Percentiles rank a stretch among this genome's conserved stretches.
phyloP scores from a whole-genome alignment of 2,329 filamentous ascomycete genomes.

The Penicillium psychrosexuale region DNA sequence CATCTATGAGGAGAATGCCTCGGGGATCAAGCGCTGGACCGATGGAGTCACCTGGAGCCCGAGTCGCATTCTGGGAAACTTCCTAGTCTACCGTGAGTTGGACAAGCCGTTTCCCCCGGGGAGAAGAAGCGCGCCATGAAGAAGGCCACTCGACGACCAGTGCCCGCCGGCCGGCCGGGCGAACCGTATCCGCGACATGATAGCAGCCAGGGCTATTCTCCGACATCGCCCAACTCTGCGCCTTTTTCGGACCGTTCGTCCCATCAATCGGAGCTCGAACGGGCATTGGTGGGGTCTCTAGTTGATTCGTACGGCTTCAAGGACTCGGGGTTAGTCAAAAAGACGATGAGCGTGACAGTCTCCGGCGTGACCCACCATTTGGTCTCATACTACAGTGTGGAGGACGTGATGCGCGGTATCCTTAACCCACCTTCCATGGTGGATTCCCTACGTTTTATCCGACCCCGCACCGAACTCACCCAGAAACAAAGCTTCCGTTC shows the following conservation, averaged over 20 bases:
- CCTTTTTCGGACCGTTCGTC: constrained; percentile 36
- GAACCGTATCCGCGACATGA: constrained; percentile 52
- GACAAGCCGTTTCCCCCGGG: constrained; percentile 71
- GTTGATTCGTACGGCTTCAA: constrained; percentile 92
- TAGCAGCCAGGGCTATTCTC: constrained; percentile 38
- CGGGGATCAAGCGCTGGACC: constrained; percentile 91
- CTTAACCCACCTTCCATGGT: constrained; percentile 60
- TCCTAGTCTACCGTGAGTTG: constrained; percentile 79
- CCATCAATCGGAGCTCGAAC: constrained; percentile 49
- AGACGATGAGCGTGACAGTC: constrained; percentile 79
- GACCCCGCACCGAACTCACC: constrained; percentile 58
- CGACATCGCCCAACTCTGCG: constrained; percentile 32
- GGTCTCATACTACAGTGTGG: constrained; percentile 82
- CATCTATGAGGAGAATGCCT: constrained; percentile 87
- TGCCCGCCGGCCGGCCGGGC: constrained; percentile 46
- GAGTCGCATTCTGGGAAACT: constrained; percentile 79
- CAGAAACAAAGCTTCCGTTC: constrained; percentile 65
- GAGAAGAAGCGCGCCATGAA: constrained; percentile 84
- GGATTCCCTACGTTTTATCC: constrained; percentile 49
- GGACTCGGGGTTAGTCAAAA: constrained; percentile 77
- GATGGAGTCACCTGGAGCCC: constrained; percentile 90
- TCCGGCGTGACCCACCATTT: constrained; percentile 76
- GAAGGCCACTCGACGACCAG: constrained; percentile 54
- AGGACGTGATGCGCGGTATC: constrained; percentile 66
- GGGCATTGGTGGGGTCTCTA: constrained; percentile 72